These are phyloP conservation scores for Lepidium aucheri DNA, from an alignment of 345 rosid species.

Conservation along the genomic window DNA sequence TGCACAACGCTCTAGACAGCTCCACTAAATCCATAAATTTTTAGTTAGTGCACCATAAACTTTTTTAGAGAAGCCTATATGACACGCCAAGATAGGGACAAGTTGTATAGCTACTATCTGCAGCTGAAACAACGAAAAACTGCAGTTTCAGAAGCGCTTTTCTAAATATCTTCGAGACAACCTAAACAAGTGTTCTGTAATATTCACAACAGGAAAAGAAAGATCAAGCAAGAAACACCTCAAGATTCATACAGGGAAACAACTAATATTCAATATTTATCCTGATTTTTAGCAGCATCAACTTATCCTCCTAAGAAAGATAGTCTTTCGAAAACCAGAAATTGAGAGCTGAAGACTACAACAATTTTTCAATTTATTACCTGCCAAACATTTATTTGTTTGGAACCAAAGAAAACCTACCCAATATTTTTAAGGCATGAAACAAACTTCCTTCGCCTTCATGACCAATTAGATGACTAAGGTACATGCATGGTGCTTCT, in stretches of 20 bases:
- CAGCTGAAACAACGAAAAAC: background rate
- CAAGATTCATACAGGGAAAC: background rate
- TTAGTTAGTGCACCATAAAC: background rate
- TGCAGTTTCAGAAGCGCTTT: background rate
- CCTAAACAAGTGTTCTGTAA: background rate
- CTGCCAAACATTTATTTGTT: background rate
- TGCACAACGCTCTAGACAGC: background rate
- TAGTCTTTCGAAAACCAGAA: background rate
- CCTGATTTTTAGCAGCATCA: no score
- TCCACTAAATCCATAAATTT: background rate
- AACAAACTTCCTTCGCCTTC: conserved; percentile 89
- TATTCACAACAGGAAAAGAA: background rate
- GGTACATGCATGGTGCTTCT: conserved; percentile 77
- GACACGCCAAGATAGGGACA: background rate
- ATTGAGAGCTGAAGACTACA: background rate
- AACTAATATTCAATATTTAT: background rate
- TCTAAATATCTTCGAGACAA: background rate
- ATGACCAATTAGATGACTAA: conserved; percentile 73
- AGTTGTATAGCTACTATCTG: background rate
- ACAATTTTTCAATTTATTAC: background rate
- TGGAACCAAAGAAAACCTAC: conserved; percentile 36
- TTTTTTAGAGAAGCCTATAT: background rate
- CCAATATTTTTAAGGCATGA: conserved; percentile 70
- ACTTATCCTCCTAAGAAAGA: background rate
- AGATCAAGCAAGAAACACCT: background rate